Conservation (phyloP, 768 basidiomycete species). For the Suillus subluteus region DNA sequence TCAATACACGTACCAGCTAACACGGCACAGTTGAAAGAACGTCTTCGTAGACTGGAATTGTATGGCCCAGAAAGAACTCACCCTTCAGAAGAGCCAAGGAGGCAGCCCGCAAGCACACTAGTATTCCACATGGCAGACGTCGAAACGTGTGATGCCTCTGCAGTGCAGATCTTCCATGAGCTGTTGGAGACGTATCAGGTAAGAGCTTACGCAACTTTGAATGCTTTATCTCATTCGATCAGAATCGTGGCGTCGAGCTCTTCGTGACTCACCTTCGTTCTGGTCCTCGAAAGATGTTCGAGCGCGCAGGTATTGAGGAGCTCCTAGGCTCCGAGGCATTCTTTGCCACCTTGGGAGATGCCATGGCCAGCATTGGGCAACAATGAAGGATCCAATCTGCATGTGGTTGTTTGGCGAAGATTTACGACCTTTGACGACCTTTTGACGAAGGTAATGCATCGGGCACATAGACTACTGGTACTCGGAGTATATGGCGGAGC, state of each 20-base stretch:
- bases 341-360: constrained; percentile 46
- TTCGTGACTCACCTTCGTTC: constrained; percentile 51
- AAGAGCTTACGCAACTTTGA: constrained; percentile 13
- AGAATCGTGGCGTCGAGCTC: constrained; percentile 48
- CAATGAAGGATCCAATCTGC: constrained; percentile 7
- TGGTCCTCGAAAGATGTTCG: constrained; percentile 41
- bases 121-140: constrained; percentile 96
- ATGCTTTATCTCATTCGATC: not conserved
- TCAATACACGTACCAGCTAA: constrained; percentile 9
- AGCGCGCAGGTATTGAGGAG: constrained; percentile 46
- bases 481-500: not conserved
- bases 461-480: not conserved
- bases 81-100: constrained; percentile 84
- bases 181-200: constrained; percentile 80
- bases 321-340: constrained; percentile 49
- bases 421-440: constrained; percentile 8
- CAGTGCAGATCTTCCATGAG: constrained; percentile 83
- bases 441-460: constrained; percentile 1
- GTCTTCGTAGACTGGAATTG: constrained; percentile 81
- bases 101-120: constrained; percentile 73
- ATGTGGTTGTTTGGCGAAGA: not conserved
- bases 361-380: constrained; percentile 42
- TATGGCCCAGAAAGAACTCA: constrained; percentile 83
- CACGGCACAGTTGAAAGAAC: constrained; percentile 48
- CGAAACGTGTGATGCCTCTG: constrained; percentile 88